These are phyloP conservation scores for Fusarium ramigenum DNA, from an alignment of 2,329 filamentous ascomycete genomes.

Conservation along the genomic window DNA sequence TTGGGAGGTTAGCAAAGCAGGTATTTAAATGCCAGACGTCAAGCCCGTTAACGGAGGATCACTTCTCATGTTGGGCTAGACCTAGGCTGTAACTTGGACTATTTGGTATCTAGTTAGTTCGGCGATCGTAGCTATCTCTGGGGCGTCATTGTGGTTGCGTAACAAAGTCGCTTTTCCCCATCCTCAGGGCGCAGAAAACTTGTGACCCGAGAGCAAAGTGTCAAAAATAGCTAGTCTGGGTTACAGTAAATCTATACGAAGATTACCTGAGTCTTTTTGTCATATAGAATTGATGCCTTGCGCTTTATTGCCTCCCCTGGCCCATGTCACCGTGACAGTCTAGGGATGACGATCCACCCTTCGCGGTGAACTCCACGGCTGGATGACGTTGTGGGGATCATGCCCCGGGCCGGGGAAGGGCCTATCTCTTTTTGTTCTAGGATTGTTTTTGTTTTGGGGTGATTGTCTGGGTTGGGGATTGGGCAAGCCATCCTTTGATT, in stretches of 20 bases:
- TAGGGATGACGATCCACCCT: slow-evolving; percentile 30
- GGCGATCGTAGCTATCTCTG: slow-evolving; percentile 19
- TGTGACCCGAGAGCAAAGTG: rapidly evolving
- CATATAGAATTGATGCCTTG: rapidly evolving
- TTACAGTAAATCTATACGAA: rapidly evolving
- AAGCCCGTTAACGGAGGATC: slow-evolving; percentile 24
- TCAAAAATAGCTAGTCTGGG: rapidly evolving
- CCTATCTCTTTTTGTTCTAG: slow-evolving; percentile 33
- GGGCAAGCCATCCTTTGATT: background rate
- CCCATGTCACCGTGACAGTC: background rate
- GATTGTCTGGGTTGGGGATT: background rate
- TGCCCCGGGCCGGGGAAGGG: slow-evolving; percentile 27
- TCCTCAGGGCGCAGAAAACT: background rate
- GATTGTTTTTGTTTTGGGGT: background rate
- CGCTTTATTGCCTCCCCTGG: background rate
- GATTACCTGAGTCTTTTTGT: background rate
- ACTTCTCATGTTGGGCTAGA: slow-evolving; percentile 23
- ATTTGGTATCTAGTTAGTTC: background rate
- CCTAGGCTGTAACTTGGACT: slow-evolving; percentile 27
- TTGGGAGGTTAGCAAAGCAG: background rate
- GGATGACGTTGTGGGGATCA: slow-evolving; percentile 35
- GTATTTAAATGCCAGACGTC: slow-evolving; percentile 4
- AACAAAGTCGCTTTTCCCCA: slow-evolving; percentile 16
- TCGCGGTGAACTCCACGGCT: background rate
- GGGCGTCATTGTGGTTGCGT: slow-evolving; percentile 32